Conservation (phyloP, 805 yeast genomes). For the Pichia nanzhaoensis region DNA sequence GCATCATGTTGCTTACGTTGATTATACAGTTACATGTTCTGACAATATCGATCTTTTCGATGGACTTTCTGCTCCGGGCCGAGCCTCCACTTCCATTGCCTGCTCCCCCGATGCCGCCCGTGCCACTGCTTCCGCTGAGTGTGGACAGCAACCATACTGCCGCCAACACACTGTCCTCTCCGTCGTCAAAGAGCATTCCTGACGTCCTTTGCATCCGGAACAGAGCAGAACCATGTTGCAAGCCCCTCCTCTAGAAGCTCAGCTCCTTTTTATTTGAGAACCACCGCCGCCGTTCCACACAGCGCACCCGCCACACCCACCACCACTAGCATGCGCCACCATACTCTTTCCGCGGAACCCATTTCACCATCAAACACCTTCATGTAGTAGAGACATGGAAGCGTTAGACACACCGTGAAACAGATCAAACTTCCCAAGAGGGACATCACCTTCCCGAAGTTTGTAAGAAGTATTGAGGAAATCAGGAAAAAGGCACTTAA, state of each 20-base stretch:
- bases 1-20: slow-evolving; percentile 15
- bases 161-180: background rate
- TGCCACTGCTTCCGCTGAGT: background rate
- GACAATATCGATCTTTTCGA: slow-evolving; percentile 37
- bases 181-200: background rate
- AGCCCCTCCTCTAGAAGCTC: too few species aligned
- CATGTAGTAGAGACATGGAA: slow-evolving; percentile 70
- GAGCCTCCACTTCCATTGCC: slow-evolving; percentile 6
- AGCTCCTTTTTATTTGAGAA: slow-evolving; percentile 17
- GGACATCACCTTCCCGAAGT: slow-evolving; percentile 76
- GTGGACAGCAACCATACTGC: slow-evolving; percentile 10
- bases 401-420: slow-evolving; percentile 68
- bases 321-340: background rate
- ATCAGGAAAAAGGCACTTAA: slow-evolving; percentile 55
- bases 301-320: slow-evolving; percentile 34
- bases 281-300: slow-evolving; percentile 55
- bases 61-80: slow-evolving; percentile 25
- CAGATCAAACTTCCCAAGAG: slow-evolving; percentile 77
- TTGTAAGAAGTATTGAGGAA: slow-evolving; percentile 62
- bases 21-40: slow-evolving; percentile 31
- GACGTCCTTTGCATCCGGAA: too few species aligned
- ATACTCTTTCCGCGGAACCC: slow-evolving; percentile 22
- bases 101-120: background rate
- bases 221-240: background rate
- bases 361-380: slow-evolving; percentile 49